Evolutionary conservation across 2,329 filamentous ascomycete species (phyloP), one percentile per base, ranked within the genome.

Genomic region (Penicillium freii): DNA sequence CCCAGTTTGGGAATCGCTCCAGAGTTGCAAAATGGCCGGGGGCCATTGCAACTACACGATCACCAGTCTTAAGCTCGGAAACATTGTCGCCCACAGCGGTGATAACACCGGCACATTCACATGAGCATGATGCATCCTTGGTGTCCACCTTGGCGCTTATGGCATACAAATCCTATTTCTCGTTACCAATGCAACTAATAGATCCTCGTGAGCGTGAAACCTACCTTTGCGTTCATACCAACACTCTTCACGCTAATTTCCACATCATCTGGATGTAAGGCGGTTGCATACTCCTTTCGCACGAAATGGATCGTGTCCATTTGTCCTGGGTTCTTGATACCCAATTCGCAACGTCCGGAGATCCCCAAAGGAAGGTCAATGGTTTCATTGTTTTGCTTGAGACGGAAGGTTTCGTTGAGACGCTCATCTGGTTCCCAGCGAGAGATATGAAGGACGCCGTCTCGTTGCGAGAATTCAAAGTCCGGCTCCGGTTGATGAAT

Each of bases 21-120:
- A 42, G 19, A 23, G 39, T 42, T 23, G 39, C 39, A 23, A 65
- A 66, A 27, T 60, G 38, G 17, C 47, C 36, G 3, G 58, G 60
- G 0, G 50, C 63, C 54, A 63, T 53, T 17, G 36, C 56, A 5
- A 59, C 56, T n/a, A 66, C 62, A 11, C 60, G 58, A 47, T 66
- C 63, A 7, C 63, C 63, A 13, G 45, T n/a, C 8, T 45, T 7
- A 1, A 64, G n/a, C 5, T 33, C 10, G 17, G 17, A 21, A 4
- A 64, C 58, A 0, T 23, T 38, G 23, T 9, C 49, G 19, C 62
- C 63, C 8, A 59, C 38, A 36, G 42, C 19, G 1, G 33, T 56
- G 2, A 63, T 45, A 29, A 51, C 47, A 7, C 58, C 57, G 19
- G 39, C 39, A 15, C 39, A 42, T 42, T 42, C 39, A 42, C 39